Evolutionary conservation across 2,329 filamentous ascomycete species (phyloP).

Genomic region (Fusarium cyanostomum): DNA sequence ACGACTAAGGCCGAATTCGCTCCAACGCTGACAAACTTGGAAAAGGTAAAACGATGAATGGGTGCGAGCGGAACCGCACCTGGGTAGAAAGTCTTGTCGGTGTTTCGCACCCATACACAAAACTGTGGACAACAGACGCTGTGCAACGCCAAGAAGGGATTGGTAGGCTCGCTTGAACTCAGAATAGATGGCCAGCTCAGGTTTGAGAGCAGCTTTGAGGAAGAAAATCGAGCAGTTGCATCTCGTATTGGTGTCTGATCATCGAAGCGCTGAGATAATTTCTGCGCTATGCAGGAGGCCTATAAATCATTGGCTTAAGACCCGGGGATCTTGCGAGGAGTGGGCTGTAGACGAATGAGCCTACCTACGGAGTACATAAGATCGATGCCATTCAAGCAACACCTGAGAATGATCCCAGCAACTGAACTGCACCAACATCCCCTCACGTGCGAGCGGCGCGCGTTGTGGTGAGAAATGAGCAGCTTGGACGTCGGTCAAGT

Average conservation of each 20-base stretch:
- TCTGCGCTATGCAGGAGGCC: neutral
- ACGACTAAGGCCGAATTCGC: slow-evolving; percentile 24
- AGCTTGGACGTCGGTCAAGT: neutral
- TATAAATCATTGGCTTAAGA: neutral
- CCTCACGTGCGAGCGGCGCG: slow-evolving; percentile 19
- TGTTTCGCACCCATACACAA: slow-evolving; percentile 1
- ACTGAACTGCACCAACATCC: slow-evolving; percentile 21
- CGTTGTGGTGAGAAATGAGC: slow-evolving; percentile 3
- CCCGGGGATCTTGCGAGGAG: neutral
- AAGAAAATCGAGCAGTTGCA: neutral
- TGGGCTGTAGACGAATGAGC: neutral
- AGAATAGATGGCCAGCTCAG: slow-evolving; percentile 4
- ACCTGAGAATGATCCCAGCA: slow-evolving; percentile 21
- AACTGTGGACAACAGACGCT: slow-evolving; percentile 10
- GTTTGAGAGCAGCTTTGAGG: neutral
- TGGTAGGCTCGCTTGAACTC: slow-evolving; percentile 22
- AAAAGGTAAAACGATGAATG: slow-evolving; percentile 7
- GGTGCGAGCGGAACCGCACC: slow-evolving; percentile 26
- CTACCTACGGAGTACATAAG: neutral
- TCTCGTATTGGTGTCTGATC: neutral
- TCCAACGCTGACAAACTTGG: slow-evolving; percentile 19
- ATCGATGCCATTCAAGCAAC: slow-evolving; percentile 9
- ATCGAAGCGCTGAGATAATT: neutral
- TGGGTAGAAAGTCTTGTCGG: neutral
- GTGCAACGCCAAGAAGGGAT: slow-evolving; percentile 5